phyloP scores from a whole-genome alignment of 805 yeast genomes.

The Jamesozyma lodderae region DNA sequence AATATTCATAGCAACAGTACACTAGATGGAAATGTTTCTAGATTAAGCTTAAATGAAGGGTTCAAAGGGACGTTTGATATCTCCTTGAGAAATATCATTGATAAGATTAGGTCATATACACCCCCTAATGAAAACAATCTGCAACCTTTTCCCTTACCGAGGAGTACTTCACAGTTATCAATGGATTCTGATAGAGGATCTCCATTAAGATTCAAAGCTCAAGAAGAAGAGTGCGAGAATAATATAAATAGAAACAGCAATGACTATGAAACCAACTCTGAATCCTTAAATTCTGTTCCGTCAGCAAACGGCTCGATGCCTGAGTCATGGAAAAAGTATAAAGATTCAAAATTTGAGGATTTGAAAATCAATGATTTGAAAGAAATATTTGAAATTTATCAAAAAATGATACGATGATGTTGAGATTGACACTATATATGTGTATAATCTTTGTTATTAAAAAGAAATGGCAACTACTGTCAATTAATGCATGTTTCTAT shows the following conservation, averaged over 20 bases:
- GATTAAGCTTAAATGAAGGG: slow-evolving; percentile 24
- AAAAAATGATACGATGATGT: slow-evolving; percentile 7
- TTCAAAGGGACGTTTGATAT: slow-evolving; percentile 24
- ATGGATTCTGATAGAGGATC: slow-evolving; percentile 8
- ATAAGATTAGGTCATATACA: slow-evolving; percentile 26
- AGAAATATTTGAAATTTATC: slow-evolving; percentile 26
- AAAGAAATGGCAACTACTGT: not conserved
- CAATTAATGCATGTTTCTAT: not conserved
- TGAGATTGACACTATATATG: not conserved
- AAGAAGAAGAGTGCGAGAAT: not conserved
- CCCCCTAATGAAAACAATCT: slow-evolving; percentile 16
- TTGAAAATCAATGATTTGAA: slow-evolving; percentile 21
- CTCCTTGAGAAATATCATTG: slow-evolving; percentile 25
- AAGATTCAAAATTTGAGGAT: slow-evolving; percentile 24
- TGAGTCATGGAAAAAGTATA: slow-evolving; percentile 17
- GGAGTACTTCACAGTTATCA: slow-evolving; percentile 14
- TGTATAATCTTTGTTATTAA: not conserved
- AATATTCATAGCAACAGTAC: not conserved
- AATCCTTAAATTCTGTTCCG: slow-evolving; percentile 4
- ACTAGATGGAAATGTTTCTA: slow-evolving; percentile 1
- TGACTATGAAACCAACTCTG: slow-evolving; percentile 1
- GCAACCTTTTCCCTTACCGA: slow-evolving; percentile 11
- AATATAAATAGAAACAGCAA: slow-evolving; percentile 1
- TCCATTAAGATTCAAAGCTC: not conserved
- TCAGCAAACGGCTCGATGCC: slow-evolving; percentile 6